Evolutionary conservation across 805 yeast genomes (phyloP).

Genomic region (Candida cerambycidarum): DNA sequence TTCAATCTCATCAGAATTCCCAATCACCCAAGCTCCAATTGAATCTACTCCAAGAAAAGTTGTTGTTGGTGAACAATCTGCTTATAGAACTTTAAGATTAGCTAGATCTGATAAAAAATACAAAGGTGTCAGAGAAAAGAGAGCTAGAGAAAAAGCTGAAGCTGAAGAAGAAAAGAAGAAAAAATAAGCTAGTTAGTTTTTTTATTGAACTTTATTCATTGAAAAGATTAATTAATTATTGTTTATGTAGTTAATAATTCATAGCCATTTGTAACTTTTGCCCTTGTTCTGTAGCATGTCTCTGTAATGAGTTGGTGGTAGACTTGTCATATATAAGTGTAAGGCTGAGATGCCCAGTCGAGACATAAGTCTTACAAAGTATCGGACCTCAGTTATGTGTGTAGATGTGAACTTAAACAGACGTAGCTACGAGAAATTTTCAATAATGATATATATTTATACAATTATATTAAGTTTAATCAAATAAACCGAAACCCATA

Average conservation of each 20-base stretch:
- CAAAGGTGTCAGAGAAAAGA: constrained; percentile 96
- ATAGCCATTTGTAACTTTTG: constrained; percentile 1
- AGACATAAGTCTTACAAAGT: too few species aligned
- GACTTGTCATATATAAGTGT: too few species aligned
- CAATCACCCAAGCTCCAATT: constrained; percentile 75
- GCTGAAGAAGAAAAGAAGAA: constrained; percentile 98
- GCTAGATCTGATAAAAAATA: constrained; percentile 94
- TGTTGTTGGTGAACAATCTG: constrained; percentile 64
- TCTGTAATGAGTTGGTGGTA: too few species aligned
- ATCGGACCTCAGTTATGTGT: too few species aligned
- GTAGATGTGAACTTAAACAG: too few species aligned
- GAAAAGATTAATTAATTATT: background rate
- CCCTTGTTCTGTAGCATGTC: too few species aligned
- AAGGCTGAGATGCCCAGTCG: too few species aligned
- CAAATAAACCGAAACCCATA: constrained; percentile 48
- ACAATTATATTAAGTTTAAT: constrained; percentile 23
- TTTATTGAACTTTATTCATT: constrained; percentile 4
- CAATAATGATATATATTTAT: constrained; percentile 4
- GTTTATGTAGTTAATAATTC: constrained; percentile 7
- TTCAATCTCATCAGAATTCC: constrained; percentile 82
- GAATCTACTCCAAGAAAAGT: constrained; percentile 89
- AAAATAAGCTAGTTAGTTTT: constrained; percentile 57
- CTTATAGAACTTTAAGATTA: constrained; percentile 92
- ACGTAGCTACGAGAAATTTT: too few species aligned
- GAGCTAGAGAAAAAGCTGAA: constrained; percentile 95